Evolutionary conservation across 2,329 filamentous ascomycete species (phyloP), one percentile per base, ranked within the genome.

Genomic region (Aureobasidium namibiae): DNA sequence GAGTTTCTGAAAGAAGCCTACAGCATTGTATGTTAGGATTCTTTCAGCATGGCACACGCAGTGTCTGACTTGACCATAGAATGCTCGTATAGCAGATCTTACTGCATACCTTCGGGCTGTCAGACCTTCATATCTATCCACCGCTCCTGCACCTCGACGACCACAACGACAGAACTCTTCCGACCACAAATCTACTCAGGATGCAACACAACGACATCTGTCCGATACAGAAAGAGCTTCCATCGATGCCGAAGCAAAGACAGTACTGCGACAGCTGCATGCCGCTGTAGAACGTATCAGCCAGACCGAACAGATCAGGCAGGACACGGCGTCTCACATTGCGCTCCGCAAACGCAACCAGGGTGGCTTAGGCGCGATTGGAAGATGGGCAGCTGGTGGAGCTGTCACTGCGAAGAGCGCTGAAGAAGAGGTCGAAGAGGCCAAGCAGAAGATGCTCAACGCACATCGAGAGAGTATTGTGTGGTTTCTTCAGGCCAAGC

Each of bases 1-100:
- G 88, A 88, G 67, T 99, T 97, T 70, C 78, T 97, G 34, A 91
- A 92, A 70, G 92, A 97, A 75, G 94, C 94, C 56, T 94, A 95
- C 75, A 84, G 88, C 70, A 96, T 97, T 73, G 92, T 95, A 77
- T 11, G 67, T 21, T 41, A 68, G 81, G 53, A 63, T 66, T 64
- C 62, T 64, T 54, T 60, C n/a, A 13, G 34, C 45, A 48, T 56
- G n/a, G 21, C 18, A 21, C 21, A n/a, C 56, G 59, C 59, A 39
- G 42, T 26, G 14, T 41, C 67, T 71, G 64, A 67, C 68, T 61
- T 67, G 14, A 29, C 18, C 44, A 18, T 68, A 95, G 91, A 94
- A 95, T 70, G 82, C 85, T 8, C 90, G 95, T 70, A 95, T 97
- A 62, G 76, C 82, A 62, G 89, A 87, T 53, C 84, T 99, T 36